Conservation (phyloP, 1,139 yeast species). For the Maudiozyma humilis region DNA sequence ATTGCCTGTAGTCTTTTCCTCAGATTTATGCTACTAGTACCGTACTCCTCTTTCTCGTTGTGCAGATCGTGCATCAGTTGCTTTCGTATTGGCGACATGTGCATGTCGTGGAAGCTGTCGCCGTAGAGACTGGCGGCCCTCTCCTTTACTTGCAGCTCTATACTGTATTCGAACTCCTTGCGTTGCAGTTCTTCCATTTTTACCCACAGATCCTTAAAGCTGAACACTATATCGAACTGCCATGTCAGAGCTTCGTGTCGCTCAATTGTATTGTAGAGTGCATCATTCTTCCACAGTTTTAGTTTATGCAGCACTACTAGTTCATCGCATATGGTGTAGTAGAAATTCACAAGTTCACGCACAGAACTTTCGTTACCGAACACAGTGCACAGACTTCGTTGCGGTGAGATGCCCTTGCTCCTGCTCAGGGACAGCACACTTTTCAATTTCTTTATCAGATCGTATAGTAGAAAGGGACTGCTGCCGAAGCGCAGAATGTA, state of each 20-base stretch:
- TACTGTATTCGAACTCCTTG: constrained; percentile 36
- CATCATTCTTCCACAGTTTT: constrained; percentile 39
- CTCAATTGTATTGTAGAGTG: constrained; percentile 34
- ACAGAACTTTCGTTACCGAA: constrained; percentile 40
- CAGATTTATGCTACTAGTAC: constrained; percentile 13
- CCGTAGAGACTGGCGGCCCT: constrained; percentile 19
- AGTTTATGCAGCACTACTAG: constrained; percentile 46
- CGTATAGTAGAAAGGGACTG: constrained; percentile 49
- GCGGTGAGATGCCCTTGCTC: neutral
- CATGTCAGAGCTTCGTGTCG: constrained; percentile 56
- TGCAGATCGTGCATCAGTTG: constrained; percentile 21
- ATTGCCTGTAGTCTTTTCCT: constrained; percentile 27
- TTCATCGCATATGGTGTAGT: constrained; percentile 60
- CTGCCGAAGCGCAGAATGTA: constrained; percentile 67
- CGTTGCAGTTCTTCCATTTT: constrained; percentile 36
- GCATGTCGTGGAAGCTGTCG: neutral
- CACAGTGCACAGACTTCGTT: constrained; percentile 16
- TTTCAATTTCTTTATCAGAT: constrained; percentile 22
- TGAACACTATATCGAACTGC: constrained; percentile 54
- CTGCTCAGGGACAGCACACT: constrained; percentile 7
- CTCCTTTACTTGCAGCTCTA: constrained; percentile 31
- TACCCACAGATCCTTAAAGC: constrained; percentile 42
- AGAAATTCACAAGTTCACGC: constrained; percentile 45
- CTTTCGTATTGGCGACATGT: constrained; percentile 6
- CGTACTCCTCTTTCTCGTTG: neutral